Conservation (phyloP, 2,329 filamentous ascomycete species). For the Corniculantispora saksenae region DNA sequence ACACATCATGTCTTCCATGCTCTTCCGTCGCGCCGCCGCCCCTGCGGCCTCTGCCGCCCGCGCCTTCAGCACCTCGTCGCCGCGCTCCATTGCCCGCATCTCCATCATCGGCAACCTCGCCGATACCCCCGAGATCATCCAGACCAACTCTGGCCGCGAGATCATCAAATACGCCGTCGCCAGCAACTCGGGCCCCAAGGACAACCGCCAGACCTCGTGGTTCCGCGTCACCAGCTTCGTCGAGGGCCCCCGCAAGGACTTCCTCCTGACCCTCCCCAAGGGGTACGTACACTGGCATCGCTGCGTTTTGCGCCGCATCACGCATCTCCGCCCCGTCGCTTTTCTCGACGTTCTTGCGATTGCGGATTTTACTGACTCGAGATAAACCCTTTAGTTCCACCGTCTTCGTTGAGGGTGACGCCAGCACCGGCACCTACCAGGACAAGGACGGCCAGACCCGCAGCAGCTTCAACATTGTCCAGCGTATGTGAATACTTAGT, state of each 20-base stretch:
- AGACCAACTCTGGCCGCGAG: slow-evolving; percentile 71
- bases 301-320: not conserved
- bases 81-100: slow-evolving; percentile 73
- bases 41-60: slow-evolving; percentile 55
- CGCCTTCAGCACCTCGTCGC: slow-evolving; percentile 73
- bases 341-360: not conserved
- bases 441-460: slow-evolving; percentile 70
- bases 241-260: slow-evolving; percentile 70
- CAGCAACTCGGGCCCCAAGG: slow-evolving; percentile 63
- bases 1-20: slow-evolving; percentile 46
- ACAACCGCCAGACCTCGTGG: slow-evolving; percentile 80
- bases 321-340: not conserved
- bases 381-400: slow-evolving; percentile 62
- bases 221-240: slow-evolving; percentile 78
- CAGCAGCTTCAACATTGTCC: slow-evolving; percentile 67
- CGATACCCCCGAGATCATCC: slow-evolving; percentile 71
- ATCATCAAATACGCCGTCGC: slow-evolving; percentile 77
- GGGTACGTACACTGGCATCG: slow-evolving; percentile 61
- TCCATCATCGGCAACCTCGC: slow-evolving; percentile 84
- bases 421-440: slow-evolving; percentile 65
- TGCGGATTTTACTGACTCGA: not conserved
- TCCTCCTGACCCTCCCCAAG: slow-evolving; percentile 73
- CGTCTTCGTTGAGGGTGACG: slow-evolving; percentile 83
- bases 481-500: slow-evolving; percentile 66
- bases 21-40: slow-evolving; percentile 55